Conservation (phyloP, 176 grass and related monocot species). For the Rhynchospora tenuis region DNA sequence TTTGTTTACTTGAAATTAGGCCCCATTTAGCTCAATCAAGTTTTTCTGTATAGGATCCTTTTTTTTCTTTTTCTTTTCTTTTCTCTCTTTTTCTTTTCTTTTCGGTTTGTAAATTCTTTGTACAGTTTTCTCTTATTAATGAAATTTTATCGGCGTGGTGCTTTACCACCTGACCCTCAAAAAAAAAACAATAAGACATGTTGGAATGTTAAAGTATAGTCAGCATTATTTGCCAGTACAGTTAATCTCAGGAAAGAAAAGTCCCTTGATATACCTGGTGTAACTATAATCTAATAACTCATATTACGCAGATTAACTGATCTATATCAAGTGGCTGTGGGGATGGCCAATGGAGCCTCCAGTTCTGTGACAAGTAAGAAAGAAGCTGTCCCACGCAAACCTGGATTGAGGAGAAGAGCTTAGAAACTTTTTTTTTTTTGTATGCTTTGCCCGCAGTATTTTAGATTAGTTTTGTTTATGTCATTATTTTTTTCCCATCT, state of each 20-base stretch:
- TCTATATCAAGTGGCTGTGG: conserved; percentile 62
- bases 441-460: background rate
- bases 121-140: too few relatives aligned
- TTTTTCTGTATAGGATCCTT: too few relatives aligned
- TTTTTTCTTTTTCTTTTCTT: too few relatives aligned
- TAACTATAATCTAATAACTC: conserved; percentile 1
- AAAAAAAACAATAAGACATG: too few relatives aligned
- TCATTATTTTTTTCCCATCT: background rate
- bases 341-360: conserved; percentile 49
- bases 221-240: background rate
- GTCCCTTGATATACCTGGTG: background rate
- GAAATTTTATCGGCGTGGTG: too few relatives aligned
- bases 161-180: too few relatives aligned
- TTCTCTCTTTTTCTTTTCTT: too few relatives aligned
- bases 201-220: background rate
- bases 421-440: conserved; percentile 11
- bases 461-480: conserved; percentile 10
- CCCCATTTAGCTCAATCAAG: too few relatives aligned
- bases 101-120: too few relatives aligned
- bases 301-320: conserved; percentile 59
- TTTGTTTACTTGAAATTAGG: background rate
- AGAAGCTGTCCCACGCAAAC: conserved; percentile 54
- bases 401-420: conserved; percentile 55
- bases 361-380: conserved; percentile 38
- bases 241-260: background rate